Conservation (phyloP, 768 basidiomycete genomes). For the Crepidotus variabilis region DNA sequence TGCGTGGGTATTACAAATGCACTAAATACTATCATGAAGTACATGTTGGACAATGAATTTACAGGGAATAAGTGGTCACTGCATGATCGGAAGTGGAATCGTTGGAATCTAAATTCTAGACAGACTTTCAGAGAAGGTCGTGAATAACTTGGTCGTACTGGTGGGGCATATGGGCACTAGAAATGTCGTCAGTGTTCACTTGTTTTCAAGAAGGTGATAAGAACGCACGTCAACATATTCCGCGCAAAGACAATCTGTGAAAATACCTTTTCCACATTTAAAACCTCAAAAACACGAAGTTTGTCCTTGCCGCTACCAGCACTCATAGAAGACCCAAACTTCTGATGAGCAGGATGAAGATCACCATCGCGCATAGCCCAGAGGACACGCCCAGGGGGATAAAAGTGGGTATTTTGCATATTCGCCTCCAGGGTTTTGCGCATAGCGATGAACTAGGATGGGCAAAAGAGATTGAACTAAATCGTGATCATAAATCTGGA, state of each 20-base stretch:
- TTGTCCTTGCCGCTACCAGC: constrained; percentile 34
- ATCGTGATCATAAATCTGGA: neutral
- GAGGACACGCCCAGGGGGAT: constrained; percentile 72
- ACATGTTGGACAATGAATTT: neutral
- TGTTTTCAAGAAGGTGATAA: constrained; percentile 4
- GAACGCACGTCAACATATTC: constrained; percentile 73
- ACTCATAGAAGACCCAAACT: constrained; percentile 10
- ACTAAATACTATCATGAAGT: too few relatives aligned
- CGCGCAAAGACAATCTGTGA: constrained; percentile 76
- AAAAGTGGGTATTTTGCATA: constrained; percentile 71
- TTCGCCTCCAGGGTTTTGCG: constrained; percentile 85
- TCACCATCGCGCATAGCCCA: constrained; percentile 79
- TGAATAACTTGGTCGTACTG: constrained; percentile 76
- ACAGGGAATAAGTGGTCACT: neutral
- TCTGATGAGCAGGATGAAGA: constrained; percentile 55
- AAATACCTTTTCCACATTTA: constrained; percentile 75
- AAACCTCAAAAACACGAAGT: constrained; percentile 72
- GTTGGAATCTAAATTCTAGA: neutral
- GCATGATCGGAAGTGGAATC: neutral
- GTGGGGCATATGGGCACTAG: constrained; percentile 73
- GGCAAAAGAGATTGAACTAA: constrained; percentile 3
- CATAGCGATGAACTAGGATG: constrained; percentile 64
- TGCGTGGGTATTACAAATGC: too few relatives aligned
- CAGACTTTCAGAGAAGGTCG: constrained; percentile 47
- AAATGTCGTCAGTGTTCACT: constrained; percentile 5